Evolutionary conservation across 1,284 basidiomycete species (phyloP).

Genomic region (Coniferiporia sulphurascens): DNA sequence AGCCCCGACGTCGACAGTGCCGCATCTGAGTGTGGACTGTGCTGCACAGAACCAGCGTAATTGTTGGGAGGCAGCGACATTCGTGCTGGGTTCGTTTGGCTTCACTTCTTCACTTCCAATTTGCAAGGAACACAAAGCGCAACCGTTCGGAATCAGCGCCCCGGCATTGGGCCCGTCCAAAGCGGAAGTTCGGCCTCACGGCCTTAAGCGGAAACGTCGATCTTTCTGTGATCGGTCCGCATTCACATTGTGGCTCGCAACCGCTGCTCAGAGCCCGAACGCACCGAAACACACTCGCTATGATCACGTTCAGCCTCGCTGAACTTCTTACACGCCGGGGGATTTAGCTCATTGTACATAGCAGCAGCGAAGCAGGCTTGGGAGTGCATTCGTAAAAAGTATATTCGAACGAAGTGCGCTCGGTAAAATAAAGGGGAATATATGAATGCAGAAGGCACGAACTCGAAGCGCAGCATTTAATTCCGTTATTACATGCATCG

Average conservation of each 20-base stretch:
- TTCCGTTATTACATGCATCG: background rate
- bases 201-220: background rate
- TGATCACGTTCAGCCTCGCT: background rate
- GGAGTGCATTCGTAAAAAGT: background rate
- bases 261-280: background rate
- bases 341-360: background rate
- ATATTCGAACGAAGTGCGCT: background rate
- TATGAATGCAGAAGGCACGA: background rate
- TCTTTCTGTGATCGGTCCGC: background rate
- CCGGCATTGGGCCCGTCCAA: background rate
- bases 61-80: background rate
- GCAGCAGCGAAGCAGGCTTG: background rate
- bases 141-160: background rate
- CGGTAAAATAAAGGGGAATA: conserved; percentile 5
- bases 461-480: background rate
- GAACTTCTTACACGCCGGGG: background rate
- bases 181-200: background rate
- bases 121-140: background rate
- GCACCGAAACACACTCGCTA: background rate
- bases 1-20: conserved; percentile 5
- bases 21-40: background rate
- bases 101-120: background rate
- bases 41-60: background rate
- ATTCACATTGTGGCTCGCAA: background rate
- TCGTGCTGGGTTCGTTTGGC: background rate